Conservation (phyloP, 805 yeast genomes). For the Ogataea trehaloabstinens region DNA sequence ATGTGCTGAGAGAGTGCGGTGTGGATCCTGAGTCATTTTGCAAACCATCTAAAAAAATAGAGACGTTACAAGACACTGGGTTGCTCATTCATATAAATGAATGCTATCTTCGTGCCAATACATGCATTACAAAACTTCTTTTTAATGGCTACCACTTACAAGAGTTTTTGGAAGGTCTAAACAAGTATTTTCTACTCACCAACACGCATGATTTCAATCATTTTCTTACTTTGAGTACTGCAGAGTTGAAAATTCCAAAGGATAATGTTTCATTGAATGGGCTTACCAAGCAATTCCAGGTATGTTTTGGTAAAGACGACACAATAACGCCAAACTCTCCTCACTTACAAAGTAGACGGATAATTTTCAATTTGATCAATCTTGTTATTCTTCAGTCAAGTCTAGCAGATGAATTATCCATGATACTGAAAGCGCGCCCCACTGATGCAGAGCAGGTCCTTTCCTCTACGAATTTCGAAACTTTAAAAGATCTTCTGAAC, state of each 20-base stretch:
- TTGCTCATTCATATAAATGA: slow-evolving; percentile 54
- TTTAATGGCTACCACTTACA: slow-evolving; percentile 58
- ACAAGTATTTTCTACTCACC: slow-evolving; percentile 55
- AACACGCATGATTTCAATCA: slow-evolving; percentile 49
- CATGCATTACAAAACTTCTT: slow-evolving; percentile 52
- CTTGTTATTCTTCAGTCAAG: slow-evolving; percentile 19
- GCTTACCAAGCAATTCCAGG: slow-evolving; percentile 31
- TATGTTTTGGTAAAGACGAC: slow-evolving; percentile 17
- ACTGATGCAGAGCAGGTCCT: slow-evolving; percentile 54
- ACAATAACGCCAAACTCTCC: slow-evolving; percentile 3
- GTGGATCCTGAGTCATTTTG: slow-evolving; percentile 27
- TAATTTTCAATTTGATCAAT: slow-evolving; percentile 20
- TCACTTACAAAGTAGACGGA: slow-evolving; percentile 22
- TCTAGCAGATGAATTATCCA: slow-evolving; percentile 35
- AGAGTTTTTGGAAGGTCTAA: slow-evolving; percentile 46
- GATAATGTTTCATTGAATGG: slow-evolving; percentile 27
- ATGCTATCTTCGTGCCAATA: slow-evolving; percentile 69
- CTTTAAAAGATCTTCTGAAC: slow-evolving; percentile 43
- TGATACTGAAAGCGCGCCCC: slow-evolving; percentile 52
- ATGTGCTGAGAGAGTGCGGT: slow-evolving; percentile 66
- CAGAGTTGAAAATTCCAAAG: slow-evolving; percentile 47
- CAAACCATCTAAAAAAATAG: slow-evolving; percentile 4
- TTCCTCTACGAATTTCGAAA: slow-evolving; percentile 41
- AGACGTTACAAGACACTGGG: slow-evolving; percentile 31
- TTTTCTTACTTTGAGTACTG: slow-evolving; percentile 49